Conservation (phyloP, 495 filamentous ascomycete species). For the Rostrohypoxylon terebratum region DNA sequence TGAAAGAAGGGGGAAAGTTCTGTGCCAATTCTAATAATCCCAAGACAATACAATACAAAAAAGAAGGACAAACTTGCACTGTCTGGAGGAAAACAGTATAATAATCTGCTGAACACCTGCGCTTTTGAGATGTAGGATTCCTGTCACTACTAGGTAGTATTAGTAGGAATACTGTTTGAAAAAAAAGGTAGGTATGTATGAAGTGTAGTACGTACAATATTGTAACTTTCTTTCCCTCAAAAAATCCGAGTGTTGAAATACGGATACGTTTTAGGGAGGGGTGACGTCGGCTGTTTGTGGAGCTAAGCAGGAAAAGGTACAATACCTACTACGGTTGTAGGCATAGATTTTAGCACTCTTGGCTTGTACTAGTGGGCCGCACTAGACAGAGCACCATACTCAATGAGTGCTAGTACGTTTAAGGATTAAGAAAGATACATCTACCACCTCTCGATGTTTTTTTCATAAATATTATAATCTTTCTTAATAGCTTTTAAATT, state of each 20-base stretch:
- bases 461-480: no score
- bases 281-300: conserved; percentile 41
- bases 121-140: conserved; percentile 32
- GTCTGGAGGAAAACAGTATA: conserved; percentile 18
- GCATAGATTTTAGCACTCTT: no score
- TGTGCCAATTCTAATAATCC: conserved; percentile 27
- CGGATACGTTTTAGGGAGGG: conserved; percentile 22
- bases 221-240: background rate
- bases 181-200: background rate
- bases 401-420: no score
- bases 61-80: background rate
- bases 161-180: no score
- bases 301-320: conserved; percentile 20
- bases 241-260: conserved; percentile 26
- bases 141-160: no score
- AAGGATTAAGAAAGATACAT: no score
- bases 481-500: no score
- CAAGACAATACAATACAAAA: conserved; percentile 30
- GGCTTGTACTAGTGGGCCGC: no score
- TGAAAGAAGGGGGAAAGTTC: conserved; percentile 11
- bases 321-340: no score
- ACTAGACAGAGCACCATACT: no score
- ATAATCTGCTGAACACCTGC: conserved; percentile 10
- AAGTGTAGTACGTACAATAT: conserved; percentile 22
- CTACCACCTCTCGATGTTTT: no score